Conservation (phyloP, 116 monocot species). For the Iris pallida region DNA sequence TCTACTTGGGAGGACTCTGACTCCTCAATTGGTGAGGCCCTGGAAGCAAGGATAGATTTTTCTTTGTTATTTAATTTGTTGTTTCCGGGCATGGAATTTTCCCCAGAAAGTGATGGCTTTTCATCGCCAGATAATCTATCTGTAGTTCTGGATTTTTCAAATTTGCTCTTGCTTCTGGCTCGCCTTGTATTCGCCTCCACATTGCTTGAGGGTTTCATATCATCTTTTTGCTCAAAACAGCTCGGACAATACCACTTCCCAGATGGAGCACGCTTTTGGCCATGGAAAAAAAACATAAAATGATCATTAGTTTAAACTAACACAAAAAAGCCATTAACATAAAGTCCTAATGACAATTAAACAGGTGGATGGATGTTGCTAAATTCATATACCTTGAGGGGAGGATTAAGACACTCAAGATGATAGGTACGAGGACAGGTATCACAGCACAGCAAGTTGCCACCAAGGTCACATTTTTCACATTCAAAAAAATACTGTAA, state of each 20-base stretch:
- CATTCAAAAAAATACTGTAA: conserved; percentile 87
- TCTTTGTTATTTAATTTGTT: conserved; percentile 33
- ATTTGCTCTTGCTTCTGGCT: conserved; percentile 40
- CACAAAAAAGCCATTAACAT: not conserved
- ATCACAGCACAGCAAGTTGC: conserved; percentile 94
- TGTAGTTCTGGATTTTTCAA: conserved; percentile 29
- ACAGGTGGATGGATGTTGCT: not conserved
- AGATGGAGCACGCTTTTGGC: conserved; percentile 59
- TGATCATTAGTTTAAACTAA: not conserved
- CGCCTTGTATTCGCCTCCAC: conserved; percentile 40
- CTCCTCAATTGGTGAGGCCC: conserved; percentile 19
- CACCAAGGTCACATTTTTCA: conserved; percentile 87
- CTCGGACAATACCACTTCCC: conserved; percentile 87
- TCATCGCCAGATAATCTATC: conserved; percentile 22
- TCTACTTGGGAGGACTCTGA: conserved; percentile 22
- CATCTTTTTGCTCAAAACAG: conserved; percentile 47
- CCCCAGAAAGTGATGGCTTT: conserved; percentile 20
- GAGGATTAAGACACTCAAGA: conserved; percentile 82
- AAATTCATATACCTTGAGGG: conserved; percentile 64
- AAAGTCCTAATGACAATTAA: not conserved
- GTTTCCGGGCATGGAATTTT: conserved; percentile 15
- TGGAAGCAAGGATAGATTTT: conserved; percentile 19
- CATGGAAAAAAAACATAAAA: conserved; percentile 10
- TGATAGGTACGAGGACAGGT: conserved; percentile 89
- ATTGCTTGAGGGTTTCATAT: conserved; percentile 22